Conservation (phyloP, 2,329 filamentous ascomycete species). For the Neonectria coccinea region DNA sequence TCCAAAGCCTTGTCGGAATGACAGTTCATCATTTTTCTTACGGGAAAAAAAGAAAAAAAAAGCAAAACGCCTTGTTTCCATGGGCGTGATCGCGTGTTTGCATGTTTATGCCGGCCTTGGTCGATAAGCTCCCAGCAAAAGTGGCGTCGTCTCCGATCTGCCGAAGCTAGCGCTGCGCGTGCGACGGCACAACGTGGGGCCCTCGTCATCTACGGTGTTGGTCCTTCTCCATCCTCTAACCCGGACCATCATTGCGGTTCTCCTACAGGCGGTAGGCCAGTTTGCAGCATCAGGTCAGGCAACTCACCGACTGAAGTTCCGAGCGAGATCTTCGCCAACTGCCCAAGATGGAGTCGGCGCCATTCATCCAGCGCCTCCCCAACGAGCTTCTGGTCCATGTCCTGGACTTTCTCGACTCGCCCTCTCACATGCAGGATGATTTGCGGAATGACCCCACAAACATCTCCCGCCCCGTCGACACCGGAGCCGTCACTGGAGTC, state of each 20-base stretch:
- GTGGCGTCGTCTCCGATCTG: constrained; percentile 27
- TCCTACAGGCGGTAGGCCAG: constrained; percentile 17
- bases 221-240: constrained; percentile 23
- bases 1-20: neutral
- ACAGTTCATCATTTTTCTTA: neutral
- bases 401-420: constrained; percentile 64
- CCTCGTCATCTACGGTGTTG: constrained; percentile 22
- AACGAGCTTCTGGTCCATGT: constrained; percentile 71
- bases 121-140: constrained; percentile 24
- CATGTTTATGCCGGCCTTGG: constrained; percentile 14
- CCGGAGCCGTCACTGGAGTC: constrained; percentile 2
- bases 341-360: constrained; percentile 3
- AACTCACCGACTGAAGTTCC: constrained; percentile 10
- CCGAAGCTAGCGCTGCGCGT: constrained; percentile 25
- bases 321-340: neutral
- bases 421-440: constrained; percentile 60
- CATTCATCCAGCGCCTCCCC: constrained; percentile 59
- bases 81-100: constrained; percentile 16
- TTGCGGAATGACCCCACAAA: constrained; percentile 63
- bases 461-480: constrained; percentile 43
- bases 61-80: constrained; percentile 1
- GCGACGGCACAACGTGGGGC: constrained; percentile 27
- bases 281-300: constrained; percentile 6
- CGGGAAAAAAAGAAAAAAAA: constrained; percentile 17
- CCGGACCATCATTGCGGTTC: constrained; percentile 18